Conservation (phyloP, 2,329 filamentous ascomycete species). For the Pseudopithomyces chartarum region DNA sequence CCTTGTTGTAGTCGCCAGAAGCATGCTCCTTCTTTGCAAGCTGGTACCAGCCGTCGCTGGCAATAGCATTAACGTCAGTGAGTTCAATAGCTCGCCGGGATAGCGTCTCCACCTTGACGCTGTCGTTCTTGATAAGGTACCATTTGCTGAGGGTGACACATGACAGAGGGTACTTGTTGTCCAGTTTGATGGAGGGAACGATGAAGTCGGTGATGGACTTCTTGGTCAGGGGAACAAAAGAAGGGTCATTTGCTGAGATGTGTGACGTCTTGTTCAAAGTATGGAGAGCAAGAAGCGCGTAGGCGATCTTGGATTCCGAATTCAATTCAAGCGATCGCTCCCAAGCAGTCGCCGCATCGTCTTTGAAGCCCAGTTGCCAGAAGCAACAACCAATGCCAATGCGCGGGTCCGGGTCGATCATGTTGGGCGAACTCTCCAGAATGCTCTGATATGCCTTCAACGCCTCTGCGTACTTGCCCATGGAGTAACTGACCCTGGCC, state of each 20-base stretch:
- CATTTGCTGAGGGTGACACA: constrained; percentile 90
- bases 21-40: constrained; percentile 91
- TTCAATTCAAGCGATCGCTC: constrained; percentile 82
- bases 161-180: constrained; percentile 87
- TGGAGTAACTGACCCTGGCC: constrained; percentile 82
- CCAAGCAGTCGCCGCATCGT: constrained; percentile 90
- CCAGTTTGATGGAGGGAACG: constrained; percentile 89
- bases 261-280: constrained; percentile 86
- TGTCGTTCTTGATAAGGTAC: constrained; percentile 82
- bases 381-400: constrained; percentile 97
- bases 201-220: constrained; percentile 94
- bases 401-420: constrained; percentile 91
- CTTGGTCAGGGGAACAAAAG: constrained; percentile 85
- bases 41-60: constrained; percentile 96
- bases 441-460: constrained; percentile 86
- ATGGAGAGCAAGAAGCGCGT: constrained; percentile 87
- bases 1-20: constrained; percentile 72
- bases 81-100: constrained; percentile 93
- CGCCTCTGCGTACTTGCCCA: constrained; percentile 84
- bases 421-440: constrained; percentile 80
- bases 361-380: constrained; percentile 94
- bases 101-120: constrained; percentile 80
- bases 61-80: constrained; percentile 94
- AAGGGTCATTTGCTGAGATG: constrained; percentile 79
- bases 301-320: constrained; percentile 84